Base-by-base conservation (phyloP, 176 grass and related monocot genomes). In the Cenchrus americanus region DNA sequence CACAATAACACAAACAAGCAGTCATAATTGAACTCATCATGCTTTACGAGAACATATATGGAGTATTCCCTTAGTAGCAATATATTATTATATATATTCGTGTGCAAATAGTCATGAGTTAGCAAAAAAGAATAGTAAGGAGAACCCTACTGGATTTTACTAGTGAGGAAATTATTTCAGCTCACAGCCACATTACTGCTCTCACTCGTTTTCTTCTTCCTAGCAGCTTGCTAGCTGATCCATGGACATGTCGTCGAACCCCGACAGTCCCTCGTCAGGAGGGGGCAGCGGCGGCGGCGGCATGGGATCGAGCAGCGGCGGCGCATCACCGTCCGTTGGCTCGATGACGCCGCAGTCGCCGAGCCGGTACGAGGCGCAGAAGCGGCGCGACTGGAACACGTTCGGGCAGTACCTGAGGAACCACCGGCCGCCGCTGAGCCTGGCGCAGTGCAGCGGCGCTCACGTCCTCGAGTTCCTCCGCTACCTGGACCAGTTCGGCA, bases 401-500 rank as follows among this genome's bases (percentile, higher is more conserved):
- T 97, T 97, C 84, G 32, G 32, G 32, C 32, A 34, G 32, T 34
- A 34, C 32, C 32, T 34, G 32, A 34, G 32, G 32, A 34, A 34
- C 32, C 32, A 34, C 32, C 32, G 32, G 32, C 32, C 32, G 32
- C 32, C 32, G 32, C 32, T 34, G 32, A 34, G 32, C 32, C 32
- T 34, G 32, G 32, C 32, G 32, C 32, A 34, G 32, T 34, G 32
- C 32, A 34, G 64, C 73, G 88, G 18, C 32, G 32, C 32, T 3
- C 94, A 97, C 73, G 94, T 97, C n/a, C 84, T 97, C 0, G 94
- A 97, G 84, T 97, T 97, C 83, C 90, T 97, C 42, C 89, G 94
- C 67, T 97, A 97, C 83, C 94, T 97, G 10, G 94, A 97, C 85
- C 94, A 97, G 82, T 97, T 97, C 68, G 92, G 95, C 43, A 97